Evolutionary conservation across 2,329 filamentous ascomycete genomes (phyloP).

Genomic region (Penicillium sp.): DNA sequence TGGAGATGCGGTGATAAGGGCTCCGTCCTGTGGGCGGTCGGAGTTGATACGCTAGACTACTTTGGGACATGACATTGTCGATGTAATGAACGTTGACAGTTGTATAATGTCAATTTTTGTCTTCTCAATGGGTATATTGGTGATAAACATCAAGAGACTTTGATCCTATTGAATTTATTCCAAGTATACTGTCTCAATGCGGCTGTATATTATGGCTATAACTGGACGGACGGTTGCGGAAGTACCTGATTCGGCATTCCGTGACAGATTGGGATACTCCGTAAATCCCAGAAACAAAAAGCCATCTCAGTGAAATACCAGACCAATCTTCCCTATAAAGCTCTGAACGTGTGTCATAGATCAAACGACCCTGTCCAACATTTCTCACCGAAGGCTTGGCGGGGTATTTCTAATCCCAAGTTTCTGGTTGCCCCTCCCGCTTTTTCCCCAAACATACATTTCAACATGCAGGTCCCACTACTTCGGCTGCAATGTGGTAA

Average conservation of each 20-base stretch:
- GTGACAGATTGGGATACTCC: slow-evolving; percentile 1
- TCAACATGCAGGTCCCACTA: slow-evolving; percentile 72
- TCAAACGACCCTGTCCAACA: not conserved
- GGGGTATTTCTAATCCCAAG: slow-evolving; percentile 24
- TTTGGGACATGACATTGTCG: not conserved
- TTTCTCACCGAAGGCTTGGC: slow-evolving; percentile 28
- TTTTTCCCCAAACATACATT: slow-evolving; percentile 13
- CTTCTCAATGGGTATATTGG: not conserved
- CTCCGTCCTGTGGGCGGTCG: slow-evolving; percentile 8
- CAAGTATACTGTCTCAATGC: not conserved
- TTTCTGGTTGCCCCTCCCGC: slow-evolving; percentile 13
- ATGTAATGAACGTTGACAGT: not conserved
- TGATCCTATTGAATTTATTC: accelerated
- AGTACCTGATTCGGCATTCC: not conserved
- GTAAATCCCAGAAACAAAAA: not conserved
- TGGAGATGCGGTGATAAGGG: slow-evolving; percentile 12
- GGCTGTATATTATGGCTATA: not conserved
- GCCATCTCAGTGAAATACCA: not conserved
- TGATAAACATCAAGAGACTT: accelerated
- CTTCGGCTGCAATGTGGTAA: slow-evolving; percentile 69
- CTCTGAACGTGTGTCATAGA: not conserved
- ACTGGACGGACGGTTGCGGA: not conserved
- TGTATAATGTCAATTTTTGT: not conserved
- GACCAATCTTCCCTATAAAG: not conserved
- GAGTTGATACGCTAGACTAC: slow-evolving; percentile 8